A percentile compares a stretch with the other conserved stretches of the same genome.
Conservation (phyloP, 2,329 filamentous ascomycete genomes). For the Fusarium caatingaense region DNA sequence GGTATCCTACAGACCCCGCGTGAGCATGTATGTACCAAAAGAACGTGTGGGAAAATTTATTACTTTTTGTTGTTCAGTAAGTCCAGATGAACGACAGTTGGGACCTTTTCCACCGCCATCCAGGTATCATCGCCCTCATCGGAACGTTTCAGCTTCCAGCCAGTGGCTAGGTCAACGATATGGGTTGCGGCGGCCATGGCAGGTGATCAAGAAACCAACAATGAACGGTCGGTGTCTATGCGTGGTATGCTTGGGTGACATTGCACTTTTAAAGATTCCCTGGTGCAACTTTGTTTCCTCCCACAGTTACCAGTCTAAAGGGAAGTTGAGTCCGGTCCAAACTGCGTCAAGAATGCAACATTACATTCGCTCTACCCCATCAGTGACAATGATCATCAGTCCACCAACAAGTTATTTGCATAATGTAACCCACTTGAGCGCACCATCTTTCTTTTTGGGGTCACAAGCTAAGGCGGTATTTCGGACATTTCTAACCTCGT, state of each 20-base stretch:
- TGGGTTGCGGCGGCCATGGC: neutral
- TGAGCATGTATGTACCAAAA: neutral
- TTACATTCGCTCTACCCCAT: neutral
- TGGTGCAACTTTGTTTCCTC: neutral
- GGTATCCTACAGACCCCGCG: neutral
- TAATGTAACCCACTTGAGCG: neutral
- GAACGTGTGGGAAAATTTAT: fast-evolving
- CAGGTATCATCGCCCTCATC: neutral
- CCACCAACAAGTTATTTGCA: neutral
- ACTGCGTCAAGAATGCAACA: neutral
- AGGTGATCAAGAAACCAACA: neutral
- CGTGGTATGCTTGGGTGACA: neutral
- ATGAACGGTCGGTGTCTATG: neutral
- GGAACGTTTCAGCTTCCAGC: neutral
- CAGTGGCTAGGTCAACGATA: neutral
- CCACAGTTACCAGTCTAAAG: neutral
- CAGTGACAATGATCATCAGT: neutral
- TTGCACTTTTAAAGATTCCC: neutral
- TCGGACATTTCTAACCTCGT: neutral
- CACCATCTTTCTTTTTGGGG: neutral
- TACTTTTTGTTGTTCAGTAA: neutral
- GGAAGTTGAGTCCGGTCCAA: neutral
- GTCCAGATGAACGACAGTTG: neutral
- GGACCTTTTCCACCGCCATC: neutral
- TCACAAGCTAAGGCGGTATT: neutral